Evolutionary conservation across 768 basidiomycete species (phyloP).

Genomic region (Omphalotus guepiniiformis): DNA sequence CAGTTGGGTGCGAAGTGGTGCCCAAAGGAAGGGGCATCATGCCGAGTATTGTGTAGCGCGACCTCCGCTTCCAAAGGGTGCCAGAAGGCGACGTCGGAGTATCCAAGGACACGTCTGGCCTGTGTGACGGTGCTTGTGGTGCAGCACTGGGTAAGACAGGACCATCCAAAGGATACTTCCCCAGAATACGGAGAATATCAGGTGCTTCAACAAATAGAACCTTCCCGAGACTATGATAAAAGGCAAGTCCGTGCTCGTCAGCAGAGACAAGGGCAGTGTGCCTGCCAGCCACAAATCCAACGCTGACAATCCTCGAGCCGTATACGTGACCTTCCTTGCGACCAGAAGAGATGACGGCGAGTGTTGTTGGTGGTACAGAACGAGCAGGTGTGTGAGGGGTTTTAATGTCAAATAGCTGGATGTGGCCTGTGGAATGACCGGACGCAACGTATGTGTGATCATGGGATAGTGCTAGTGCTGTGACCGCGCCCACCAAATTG

Average conservation of each 20-base stretch:
- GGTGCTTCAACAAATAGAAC: constrained; percentile 93
- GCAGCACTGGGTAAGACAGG: constrained; percentile 6
- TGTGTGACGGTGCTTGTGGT: constrained; percentile 10
- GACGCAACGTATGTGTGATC: constrained; percentile 92
- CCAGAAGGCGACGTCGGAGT: constrained; percentile 15
- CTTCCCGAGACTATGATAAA: constrained; percentile 93
- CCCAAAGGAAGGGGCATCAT: constrained; percentile 84
- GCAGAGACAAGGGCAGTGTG: constrained; percentile 92
- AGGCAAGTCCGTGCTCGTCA: constrained; percentile 88
- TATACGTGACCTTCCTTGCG: constrained; percentile 82
- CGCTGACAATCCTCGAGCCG: constrained; percentile 72
- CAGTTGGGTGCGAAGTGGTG: constrained; percentile 66
- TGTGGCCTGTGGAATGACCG: constrained; percentile 80
- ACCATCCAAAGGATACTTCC: constrained; percentile 73
- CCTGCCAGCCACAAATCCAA: constrained; percentile 86
- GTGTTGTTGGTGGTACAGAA: constrained; percentile 62
- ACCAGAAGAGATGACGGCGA: constrained; percentile 66
- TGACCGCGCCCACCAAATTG: constrained; percentile 67
- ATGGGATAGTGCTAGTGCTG: constrained; percentile 86
- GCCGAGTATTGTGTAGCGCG: constrained; percentile 66
- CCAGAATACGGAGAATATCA: constrained; percentile 90
- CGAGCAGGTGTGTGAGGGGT: constrained; percentile 66
- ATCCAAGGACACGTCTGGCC: constrained; percentile 18
- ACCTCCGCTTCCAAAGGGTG: constrained; percentile 42
- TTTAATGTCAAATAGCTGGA: constrained; percentile 82